Conservation (phyloP, 805 yeast species). For the Candida arabinofermentans region DNA sequence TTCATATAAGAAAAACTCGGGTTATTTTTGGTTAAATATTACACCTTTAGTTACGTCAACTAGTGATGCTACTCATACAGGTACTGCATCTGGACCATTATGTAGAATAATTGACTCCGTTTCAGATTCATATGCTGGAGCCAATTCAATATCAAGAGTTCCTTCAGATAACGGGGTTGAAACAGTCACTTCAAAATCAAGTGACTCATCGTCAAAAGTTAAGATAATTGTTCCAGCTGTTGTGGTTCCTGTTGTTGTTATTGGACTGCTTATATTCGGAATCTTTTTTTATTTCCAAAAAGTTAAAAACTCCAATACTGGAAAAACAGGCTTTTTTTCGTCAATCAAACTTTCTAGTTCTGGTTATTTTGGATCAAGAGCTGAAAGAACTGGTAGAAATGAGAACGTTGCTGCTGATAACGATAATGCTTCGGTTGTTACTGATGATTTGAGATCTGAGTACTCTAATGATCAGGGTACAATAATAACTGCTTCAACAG, state of each 20-base stretch:
- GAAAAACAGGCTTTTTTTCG: slow-evolving; percentile 16
- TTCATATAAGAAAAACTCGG: slow-evolving; percentile 25
- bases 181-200: slow-evolving; percentile 14
- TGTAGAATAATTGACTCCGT: slow-evolving; percentile 32
- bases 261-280: slow-evolving; percentile 25
- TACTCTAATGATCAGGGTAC: slow-evolving; percentile 12
- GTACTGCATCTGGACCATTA: slow-evolving; percentile 38
- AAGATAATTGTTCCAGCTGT: slow-evolving; percentile 40
- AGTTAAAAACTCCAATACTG: slow-evolving; percentile 13
- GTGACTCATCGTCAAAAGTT: slow-evolving; percentile 20
- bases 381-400: slow-evolving; percentile 10
- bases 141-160: slow-evolving; percentile 30
- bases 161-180: slow-evolving; percentile 38
- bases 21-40: slow-evolving; percentile 36
- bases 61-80: slow-evolving; percentile 34
- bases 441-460: slow-evolving; percentile 21
- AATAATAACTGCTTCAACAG: slow-evolving; percentile 14
- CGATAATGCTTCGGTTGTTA: slow-evolving; percentile 18
- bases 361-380: slow-evolving; percentile 10
- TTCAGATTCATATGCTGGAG: slow-evolving; percentile 24
- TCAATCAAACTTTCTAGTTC: slow-evolving; percentile 11
- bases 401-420: slow-evolving; percentile 10
- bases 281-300: slow-evolving; percentile 31
- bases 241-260: slow-evolving; percentile 37
- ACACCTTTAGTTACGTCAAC: slow-evolving; percentile 34